Evolutionary conservation across 805 yeast genomes (phyloP), one percentile per base, ranked within the genome.

Genomic region (Naumovozyma baii): DNA sequence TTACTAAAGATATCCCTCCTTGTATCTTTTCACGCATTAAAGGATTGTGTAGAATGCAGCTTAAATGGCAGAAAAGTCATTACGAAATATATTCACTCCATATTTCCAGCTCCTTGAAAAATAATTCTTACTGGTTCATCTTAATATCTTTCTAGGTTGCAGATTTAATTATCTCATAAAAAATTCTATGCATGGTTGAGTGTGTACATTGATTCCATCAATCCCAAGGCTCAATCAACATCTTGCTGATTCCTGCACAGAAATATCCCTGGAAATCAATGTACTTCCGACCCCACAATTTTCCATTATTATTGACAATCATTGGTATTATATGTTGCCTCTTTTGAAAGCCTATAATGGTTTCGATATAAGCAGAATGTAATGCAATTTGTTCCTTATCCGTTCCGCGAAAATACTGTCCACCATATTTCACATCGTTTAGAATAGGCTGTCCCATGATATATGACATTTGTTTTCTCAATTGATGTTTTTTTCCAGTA

Each of bases 401-500:
- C 3, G 37, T 39, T 1, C 30, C 38, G 1, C 29, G 32, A 3
- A 46, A 35, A 10, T 5, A 4, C 3, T 17, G 18, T 5, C 55
- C 57, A 16, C 53, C 55, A 44, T 60, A 58, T 36, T 41, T 46
- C 4, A 22, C 4, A 40, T 66, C 69, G 40, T 61, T 58, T 8
- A 53, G 19, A 3, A 66, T 49, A 0, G 69, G 66, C 4, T 39
- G 41, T 1, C 43, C 34, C 3, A 64, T 26, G 0, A 30, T 40
- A 2, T 42, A 33, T 2, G 54, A 39, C 2, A 63, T 40, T 38
- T 64, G 69, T 13, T 45, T 39, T 33, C 72, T 48, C 8, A 68
- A 59, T 38, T 68, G 73, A 38, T 65, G 71, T 36, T 65, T 68
- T 39, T 57, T 51, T 1, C 72, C 72, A 2, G 72, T 63, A 1